Conservation (phyloP, 352 stramenopile species). For the Thraustochytrium sp. region DNA sequence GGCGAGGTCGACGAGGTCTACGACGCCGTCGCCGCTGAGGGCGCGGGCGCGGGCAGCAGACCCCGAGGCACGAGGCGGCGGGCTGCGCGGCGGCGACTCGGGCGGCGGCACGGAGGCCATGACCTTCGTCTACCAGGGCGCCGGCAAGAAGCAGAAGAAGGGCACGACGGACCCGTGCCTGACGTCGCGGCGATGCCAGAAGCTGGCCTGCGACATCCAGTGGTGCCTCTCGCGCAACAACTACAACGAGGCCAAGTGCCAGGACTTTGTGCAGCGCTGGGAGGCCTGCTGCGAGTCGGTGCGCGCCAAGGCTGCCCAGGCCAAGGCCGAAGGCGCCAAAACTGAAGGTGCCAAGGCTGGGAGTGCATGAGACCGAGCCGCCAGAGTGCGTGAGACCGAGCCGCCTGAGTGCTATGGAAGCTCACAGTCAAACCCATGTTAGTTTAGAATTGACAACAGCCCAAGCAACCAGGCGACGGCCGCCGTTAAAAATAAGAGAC, state of each 20-base stretch:
- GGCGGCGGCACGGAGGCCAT: background rate
- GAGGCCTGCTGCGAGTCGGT: slow-evolving; percentile 1
- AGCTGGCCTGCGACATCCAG: slow-evolving; percentile 36
- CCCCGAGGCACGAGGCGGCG: no score
- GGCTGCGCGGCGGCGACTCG: no score
- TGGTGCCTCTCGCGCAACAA: background rate
- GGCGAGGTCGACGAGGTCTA: background rate
- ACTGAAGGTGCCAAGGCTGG: background rate
- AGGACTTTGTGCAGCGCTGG: slow-evolving; percentile 35
- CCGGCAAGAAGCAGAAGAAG: background rate
- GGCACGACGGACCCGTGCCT: slow-evolving; percentile 13
- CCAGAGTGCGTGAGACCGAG: no score
- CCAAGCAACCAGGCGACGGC: no score
- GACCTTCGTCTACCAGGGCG: slow-evolving; percentile 34
- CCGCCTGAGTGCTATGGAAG: no score
- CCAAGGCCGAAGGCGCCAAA: background rate
- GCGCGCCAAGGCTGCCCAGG: background rate
- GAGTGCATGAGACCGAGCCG: no score
- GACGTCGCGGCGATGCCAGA: background rate
- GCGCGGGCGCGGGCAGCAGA: no score
- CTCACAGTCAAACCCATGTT: no score
- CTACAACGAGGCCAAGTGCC: slow-evolving; percentile 26
- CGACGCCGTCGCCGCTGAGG: no score
- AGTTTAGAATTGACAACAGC: no score
- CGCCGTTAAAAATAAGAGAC: no score